Evolutionary conservation across 169 alveolate species (phyloP).

Genomic region (Plasmodium vinckei): DNA sequence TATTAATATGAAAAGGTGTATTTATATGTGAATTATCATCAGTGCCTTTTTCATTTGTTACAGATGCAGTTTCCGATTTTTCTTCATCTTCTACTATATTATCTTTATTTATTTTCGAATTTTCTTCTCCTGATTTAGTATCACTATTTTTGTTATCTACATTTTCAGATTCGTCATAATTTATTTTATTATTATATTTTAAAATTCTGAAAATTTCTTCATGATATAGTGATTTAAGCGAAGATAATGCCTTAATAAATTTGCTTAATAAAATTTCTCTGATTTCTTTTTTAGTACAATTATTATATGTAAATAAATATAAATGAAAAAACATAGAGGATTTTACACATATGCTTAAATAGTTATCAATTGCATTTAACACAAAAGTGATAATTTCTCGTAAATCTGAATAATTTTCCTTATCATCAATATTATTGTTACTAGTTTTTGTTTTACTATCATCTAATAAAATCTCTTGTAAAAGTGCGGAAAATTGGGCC

Average conservation of each 20-base stretch:
- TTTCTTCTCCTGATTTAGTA: background rate
- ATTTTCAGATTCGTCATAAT: background rate
- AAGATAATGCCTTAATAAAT: conserved; percentile 36
- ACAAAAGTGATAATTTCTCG: conserved; percentile 36
- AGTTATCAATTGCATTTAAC: conserved; percentile 60
- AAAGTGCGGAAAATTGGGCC: conserved; percentile 18
- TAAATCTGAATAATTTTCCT: conserved; percentile 24
- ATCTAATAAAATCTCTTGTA: conserved; percentile 16
- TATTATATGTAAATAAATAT: conserved; percentile 40
- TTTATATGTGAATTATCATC: conserved; percentile 3
- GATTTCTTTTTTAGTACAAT: conserved; percentile 49
- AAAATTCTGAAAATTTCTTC: conserved; percentile 70
- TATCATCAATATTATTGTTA: background rate
- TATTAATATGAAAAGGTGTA: conserved; percentile 50
- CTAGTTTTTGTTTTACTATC: conserved; percentile 11
- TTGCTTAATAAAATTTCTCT: conserved; percentile 35
- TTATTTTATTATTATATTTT: conserved; percentile 52
- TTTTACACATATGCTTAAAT: conserved; percentile 60
- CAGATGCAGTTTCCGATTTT: background rate
- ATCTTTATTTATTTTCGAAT: background rate
- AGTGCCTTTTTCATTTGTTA: background rate
- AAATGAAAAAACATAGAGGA: conserved; percentile 69
- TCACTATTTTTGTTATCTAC: too few relatives aligned
- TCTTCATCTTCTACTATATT: background rate
- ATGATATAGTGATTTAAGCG: conserved; percentile 53